Evolutionary conservation across 73 alveolate genomes (phyloP).

Genomic region (Blepharisma japonicum): DNA sequence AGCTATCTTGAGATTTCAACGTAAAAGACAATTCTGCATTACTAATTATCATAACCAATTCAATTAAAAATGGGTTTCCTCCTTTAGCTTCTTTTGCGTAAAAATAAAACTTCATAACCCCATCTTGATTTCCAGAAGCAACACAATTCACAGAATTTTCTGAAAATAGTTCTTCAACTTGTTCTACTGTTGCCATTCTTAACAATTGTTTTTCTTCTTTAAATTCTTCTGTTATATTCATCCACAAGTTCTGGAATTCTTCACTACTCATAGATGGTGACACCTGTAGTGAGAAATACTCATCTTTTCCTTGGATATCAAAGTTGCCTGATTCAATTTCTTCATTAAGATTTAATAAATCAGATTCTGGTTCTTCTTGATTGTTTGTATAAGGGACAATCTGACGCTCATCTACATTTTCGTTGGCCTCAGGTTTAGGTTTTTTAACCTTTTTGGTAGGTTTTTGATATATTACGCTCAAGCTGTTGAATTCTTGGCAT

Average conservation of each 20-base stretch:
- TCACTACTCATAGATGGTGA: background rate
- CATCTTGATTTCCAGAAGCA: background rate
- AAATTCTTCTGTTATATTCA: background rate
- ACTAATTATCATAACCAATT: background rate
- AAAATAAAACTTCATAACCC: constrained; percentile 6
- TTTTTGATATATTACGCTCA: constrained; percentile 53
- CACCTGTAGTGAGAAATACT: background rate
- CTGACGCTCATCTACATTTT: no score
- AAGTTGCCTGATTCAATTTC: background rate
- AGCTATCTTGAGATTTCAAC: background rate
- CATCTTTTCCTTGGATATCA: no score
- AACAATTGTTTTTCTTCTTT: background rate
- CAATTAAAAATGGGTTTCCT: background rate
- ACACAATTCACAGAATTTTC: background rate
- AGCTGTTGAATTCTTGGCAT: constrained; percentile 50
- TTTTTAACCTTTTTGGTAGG: constrained; percentile 29
- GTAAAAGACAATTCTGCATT: background rate
- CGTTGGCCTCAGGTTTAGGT: background rate
- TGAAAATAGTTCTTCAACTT: background rate
- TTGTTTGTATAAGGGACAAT: background rate
- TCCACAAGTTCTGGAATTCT: background rate
- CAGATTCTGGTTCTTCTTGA: background rate
- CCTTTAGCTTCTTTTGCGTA: background rate
- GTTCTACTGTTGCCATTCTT: background rate
- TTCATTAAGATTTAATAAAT: background rate